phyloP scores from a whole-genome alignment of 169 alveolate species.

The Cryptosporidium canis region DNA sequence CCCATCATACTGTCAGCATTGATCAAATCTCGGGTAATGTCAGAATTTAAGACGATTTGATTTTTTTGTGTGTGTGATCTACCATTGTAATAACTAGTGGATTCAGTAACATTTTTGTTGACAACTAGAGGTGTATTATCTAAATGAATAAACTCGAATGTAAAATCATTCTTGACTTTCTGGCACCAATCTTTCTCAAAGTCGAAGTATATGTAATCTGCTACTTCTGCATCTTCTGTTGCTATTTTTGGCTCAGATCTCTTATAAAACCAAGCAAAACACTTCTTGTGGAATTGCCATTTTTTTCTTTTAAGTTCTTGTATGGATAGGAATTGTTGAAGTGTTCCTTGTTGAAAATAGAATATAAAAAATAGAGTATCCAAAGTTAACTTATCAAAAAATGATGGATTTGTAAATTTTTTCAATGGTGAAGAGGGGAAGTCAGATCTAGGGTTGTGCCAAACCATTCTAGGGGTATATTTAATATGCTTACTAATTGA shows the following conservation, averaged over 20 bases:
- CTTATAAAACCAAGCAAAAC: constrained; percentile 79
- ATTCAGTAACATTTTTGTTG: not conserved
- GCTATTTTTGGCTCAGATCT: constrained; percentile 69
- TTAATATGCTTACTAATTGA: constrained; percentile 59
- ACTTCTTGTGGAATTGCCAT: constrained; percentile 79
- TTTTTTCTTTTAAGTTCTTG: constrained; percentile 77
- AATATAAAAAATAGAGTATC: constrained; percentile 80
- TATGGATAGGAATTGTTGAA: constrained; percentile 77
- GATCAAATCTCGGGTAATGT: not conserved
- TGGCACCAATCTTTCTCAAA: constrained; percentile 79
- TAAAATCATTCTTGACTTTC: constrained; percentile 73
- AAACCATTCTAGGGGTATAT: constrained; percentile 68
- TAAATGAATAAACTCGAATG: constrained; percentile 74
- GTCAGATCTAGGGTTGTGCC: constrained; percentile 65
- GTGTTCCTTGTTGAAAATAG: constrained; percentile 79
- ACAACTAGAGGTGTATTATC: constrained; percentile 63
- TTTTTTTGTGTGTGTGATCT: not conserved
- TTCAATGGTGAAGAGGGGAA: constrained; percentile 56
- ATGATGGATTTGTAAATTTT: constrained; percentile 16
- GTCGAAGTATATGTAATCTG: constrained; percentile 76
- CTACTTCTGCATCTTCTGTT: constrained; percentile 69
- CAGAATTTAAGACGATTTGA: not conserved
- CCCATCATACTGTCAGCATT: not conserved
- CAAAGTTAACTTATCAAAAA: constrained; percentile 69
- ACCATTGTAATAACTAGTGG: not conserved